Percentiles rank a stretch among this genome's conserved stretches.
phyloP scores from a whole-genome alignment of 176 grass and related monocot species.

The Paspalum notatum region DNA sequence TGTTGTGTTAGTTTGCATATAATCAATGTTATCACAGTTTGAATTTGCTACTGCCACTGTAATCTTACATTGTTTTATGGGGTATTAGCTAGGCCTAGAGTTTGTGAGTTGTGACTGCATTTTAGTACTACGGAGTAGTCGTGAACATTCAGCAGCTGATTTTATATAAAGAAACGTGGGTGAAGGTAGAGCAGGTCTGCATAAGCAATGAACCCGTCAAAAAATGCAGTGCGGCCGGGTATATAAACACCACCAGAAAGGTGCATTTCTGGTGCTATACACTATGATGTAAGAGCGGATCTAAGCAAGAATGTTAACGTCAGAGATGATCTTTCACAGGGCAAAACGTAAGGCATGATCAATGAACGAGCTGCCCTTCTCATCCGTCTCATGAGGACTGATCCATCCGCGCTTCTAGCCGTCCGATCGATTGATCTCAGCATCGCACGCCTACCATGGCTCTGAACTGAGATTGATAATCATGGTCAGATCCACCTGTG shows the following conservation, averaged over 20 bases:
- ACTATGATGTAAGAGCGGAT: too few relatives aligned
- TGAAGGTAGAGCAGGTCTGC: not conserved
- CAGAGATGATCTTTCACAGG: too few relatives aligned
- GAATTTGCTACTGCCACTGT: not conserved
- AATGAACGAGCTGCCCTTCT: too few relatives aligned
- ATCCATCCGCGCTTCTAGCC: too few relatives aligned
- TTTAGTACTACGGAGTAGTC: not conserved
- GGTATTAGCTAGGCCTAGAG: not conserved
- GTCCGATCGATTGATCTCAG: too few relatives aligned
- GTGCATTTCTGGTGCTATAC: not conserved
- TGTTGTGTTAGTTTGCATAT: not conserved
- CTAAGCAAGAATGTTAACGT: too few relatives aligned
- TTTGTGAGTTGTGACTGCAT: not conserved
- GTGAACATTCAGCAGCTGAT: not conserved
- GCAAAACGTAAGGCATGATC: too few relatives aligned
- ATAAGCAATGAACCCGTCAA: slow-evolving; percentile 1
- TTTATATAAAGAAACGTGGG: not conserved
- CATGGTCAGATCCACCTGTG: too few relatives aligned
- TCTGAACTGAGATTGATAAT: too few relatives aligned
- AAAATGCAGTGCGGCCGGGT: not conserved
- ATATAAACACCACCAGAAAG: not conserved
- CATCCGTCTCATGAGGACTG: too few relatives aligned
- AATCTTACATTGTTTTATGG: not conserved
- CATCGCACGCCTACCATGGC: too few relatives aligned
- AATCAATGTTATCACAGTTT: not conserved